These are phyloP conservation scores for Elsinoe ampelina DNA, from an alignment of 2,329 filamentous ascomycete species.

Conservation along the genomic window DNA sequence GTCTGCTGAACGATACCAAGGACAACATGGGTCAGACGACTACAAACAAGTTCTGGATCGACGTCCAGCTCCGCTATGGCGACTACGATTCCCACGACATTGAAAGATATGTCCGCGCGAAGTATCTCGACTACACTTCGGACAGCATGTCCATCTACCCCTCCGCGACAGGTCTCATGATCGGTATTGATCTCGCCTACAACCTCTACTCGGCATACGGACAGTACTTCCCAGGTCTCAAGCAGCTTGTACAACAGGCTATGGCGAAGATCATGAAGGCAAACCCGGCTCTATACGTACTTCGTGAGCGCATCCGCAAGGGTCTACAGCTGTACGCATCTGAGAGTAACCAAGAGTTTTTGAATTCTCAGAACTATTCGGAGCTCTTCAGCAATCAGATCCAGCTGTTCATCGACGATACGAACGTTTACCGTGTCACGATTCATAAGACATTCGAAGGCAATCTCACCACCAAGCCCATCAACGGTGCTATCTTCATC, in stretches of 20 bases:
- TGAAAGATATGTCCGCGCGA: slow-evolving; percentile 91
- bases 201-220: slow-evolving; percentile 97
- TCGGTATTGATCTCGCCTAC: slow-evolving; percentile 94
- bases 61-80: slow-evolving; percentile 91
- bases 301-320: slow-evolving; percentile 96
- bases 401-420: slow-evolving; percentile 97
- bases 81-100: slow-evolving; percentile 99
- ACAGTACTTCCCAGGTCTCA: slow-evolving; percentile 96
- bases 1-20: slow-evolving; percentile 90
- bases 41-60: slow-evolving; percentile 98
- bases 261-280: slow-evolving; percentile 99
- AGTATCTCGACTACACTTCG: slow-evolving; percentile 97
- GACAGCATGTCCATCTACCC: slow-evolving; percentile 99
- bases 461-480: slow-evolving; percentile 97
- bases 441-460: slow-evolving; percentile 99
- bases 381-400: slow-evolving; percentile 99
- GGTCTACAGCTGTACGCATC: slow-evolving; percentile 96
- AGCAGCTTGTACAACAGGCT: slow-evolving; percentile 89
- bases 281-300: slow-evolving; percentile 89
- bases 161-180: slow-evolving; percentile 92
- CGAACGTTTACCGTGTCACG: slow-evolving; percentile 97
- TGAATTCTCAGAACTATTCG: slow-evolving; percentile 99
- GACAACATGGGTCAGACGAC: slow-evolving; percentile 88
- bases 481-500: slow-evolving; percentile 99
- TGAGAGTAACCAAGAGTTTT: slow-evolving; percentile 97